A percentile compares a stretch with the other conserved stretches of the same genome.
phyloP scores from a whole-genome alignment of 352 stramenopile genomes.

The Phytophthora pinifolia region DNA sequence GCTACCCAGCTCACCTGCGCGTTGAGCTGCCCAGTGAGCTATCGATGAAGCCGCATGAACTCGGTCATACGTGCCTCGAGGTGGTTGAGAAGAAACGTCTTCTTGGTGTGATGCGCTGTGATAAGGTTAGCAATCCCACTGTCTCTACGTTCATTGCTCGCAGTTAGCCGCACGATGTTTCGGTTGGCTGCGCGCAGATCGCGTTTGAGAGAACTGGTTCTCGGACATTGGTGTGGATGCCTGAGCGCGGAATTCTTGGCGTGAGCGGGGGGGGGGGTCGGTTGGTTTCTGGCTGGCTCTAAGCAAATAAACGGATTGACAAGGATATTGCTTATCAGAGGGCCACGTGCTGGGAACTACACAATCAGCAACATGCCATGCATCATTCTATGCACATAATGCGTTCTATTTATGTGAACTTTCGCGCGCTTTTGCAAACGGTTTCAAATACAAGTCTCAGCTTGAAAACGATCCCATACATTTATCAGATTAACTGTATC shows the following conservation, averaged over 20 bases:
- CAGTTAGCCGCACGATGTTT: conserved; percentile 2
- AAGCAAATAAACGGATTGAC: conserved; percentile 5
- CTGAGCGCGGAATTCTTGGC: neutral
- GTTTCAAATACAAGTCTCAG: conserved; percentile 8
- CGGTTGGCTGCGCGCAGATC: conserved; percentile 3
- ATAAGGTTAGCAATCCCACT: conserved; percentile 5
- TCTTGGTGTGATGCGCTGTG: conserved; percentile 5
- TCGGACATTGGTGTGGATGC: conserved; percentile 3
- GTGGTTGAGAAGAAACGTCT: conserved; percentile 9
- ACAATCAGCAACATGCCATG: conserved; percentile 9
- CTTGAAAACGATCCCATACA: conserved; percentile 9
- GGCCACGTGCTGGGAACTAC: conserved; percentile 8
- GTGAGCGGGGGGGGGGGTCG: neutral
- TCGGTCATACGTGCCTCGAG: neutral
- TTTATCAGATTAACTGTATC: conserved; percentile 12
- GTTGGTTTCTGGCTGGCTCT: conserved; percentile 8
- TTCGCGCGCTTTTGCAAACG: conserved; percentile 17
- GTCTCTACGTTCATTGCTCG: conserved; percentile 10
- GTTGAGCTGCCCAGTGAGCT: conserved; percentile 6
- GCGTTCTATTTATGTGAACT: conserved; percentile 14
- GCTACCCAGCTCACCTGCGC: conserved; percentile 9
- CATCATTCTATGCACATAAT: conserved; percentile 5
- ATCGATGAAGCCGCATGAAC: conserved; percentile 1
- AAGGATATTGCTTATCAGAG: conserved; percentile 11
- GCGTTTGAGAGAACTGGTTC: conserved; percentile 2